These are phyloP conservation scores for Xylaria sp. DNA, from an alignment of 2,329 filamentous ascomycete species.

Conservation along the genomic window DNA sequence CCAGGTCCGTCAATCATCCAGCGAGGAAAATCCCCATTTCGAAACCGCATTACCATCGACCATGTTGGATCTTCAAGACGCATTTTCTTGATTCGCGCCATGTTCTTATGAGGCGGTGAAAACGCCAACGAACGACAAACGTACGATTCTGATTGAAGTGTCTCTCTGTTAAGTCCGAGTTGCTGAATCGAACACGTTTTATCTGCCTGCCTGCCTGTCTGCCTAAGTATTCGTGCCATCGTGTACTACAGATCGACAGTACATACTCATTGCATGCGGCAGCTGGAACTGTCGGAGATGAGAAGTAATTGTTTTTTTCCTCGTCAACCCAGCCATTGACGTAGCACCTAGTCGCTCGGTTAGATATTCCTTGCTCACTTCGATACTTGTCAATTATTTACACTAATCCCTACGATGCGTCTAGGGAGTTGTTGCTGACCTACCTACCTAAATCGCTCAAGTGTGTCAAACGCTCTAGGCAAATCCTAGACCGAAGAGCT, in stretches of 20 bases:
- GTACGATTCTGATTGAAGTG: constrained; percentile 1
- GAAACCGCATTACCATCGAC: constrained; percentile 13
- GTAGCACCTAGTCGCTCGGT: neutral
- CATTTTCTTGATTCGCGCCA: constrained; percentile 6
- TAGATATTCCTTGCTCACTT: constrained; percentile 2
- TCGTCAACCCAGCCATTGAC: constrained; percentile 8
- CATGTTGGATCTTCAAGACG: constrained; percentile 10
- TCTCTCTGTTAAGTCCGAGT: neutral
- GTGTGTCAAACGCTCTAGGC: neutral
- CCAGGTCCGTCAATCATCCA: constrained; percentile 11
- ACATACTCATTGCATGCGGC: neutral
- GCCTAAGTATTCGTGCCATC: neutral
- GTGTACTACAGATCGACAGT: neutral
- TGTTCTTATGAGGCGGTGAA: neutral
- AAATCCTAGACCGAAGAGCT: neutral
- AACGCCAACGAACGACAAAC: neutral
- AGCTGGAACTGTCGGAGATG: constrained; percentile 7
- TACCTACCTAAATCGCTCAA: constrained; percentile 15
- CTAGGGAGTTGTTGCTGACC: neutral
- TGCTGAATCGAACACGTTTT: neutral
- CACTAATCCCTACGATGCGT: neutral
- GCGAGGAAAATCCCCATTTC: neutral
- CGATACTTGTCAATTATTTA: neutral
- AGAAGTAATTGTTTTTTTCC: constrained; percentile 7
- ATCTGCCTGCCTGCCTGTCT: neutral